Evolutionary conservation across 2,329 filamentous ascomycete species (phyloP).

Genomic region (Thielaviopsis cerberus): DNA sequence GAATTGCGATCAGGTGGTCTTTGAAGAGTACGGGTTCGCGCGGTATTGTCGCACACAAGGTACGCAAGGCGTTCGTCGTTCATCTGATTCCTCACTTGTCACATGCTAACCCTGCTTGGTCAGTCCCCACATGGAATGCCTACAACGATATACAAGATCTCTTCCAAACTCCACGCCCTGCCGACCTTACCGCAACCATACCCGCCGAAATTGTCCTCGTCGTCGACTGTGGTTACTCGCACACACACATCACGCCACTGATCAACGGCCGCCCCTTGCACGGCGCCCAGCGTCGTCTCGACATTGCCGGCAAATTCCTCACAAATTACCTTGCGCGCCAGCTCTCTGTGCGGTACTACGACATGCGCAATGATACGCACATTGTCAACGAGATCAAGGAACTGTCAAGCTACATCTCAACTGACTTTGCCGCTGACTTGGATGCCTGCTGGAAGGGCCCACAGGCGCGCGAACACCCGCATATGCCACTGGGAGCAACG

Average conservation of each 20-base stretch:
- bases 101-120: slow-evolving; percentile 1
- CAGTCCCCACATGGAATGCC: slow-evolving; percentile 58
- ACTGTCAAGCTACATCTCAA: slow-evolving; percentile 62
- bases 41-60: slow-evolving; percentile 65
- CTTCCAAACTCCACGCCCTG: slow-evolving; percentile 40
- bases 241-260: slow-evolving; percentile 77
- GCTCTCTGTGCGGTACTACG: slow-evolving; percentile 78
- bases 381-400: slow-evolving; percentile 96
- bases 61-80: no score
- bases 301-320: slow-evolving; percentile 79
- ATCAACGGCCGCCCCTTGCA: slow-evolving; percentile 67
- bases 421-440: slow-evolving; percentile 58
- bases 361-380: slow-evolving; percentile 84
- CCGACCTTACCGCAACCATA: slow-evolving; percentile 22
- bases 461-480: slow-evolving; percentile 30
- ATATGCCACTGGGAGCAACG: slow-evolving; percentile 28
- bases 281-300: slow-evolving; percentile 62
- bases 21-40: slow-evolving; percentile 89
- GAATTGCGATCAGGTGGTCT: slow-evolving; percentile 89
- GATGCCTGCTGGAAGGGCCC: slow-evolving; percentile 72
- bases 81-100: neutral
- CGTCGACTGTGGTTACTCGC: slow-evolving; percentile 81
- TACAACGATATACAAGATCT: slow-evolving; percentile 60
- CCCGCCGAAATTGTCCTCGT: slow-evolving; percentile 72
- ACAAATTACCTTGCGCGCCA: slow-evolving; percentile 85